phyloP scores from a whole-genome alignment of 2,329 filamentous ascomycete genomes.

The Sphaerostilbella broomeana region DNA sequence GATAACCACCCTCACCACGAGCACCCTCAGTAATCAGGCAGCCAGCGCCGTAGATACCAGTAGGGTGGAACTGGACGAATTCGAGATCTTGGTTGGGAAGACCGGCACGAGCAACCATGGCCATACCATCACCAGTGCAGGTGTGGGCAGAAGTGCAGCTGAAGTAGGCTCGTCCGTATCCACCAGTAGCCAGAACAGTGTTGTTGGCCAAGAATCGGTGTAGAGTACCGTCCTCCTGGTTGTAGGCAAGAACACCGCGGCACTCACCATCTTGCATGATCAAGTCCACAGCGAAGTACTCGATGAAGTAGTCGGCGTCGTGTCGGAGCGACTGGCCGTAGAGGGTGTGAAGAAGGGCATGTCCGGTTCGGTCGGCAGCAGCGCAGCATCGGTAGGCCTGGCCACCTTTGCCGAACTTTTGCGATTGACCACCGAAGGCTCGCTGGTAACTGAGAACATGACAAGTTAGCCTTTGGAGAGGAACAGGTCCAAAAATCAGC shows the following conservation, averaged over 20 bases:
- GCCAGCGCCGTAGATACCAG: constrained; percentile 96
- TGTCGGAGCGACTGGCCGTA: constrained; percentile 95
- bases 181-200: constrained; percentile 93
- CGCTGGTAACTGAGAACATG: constrained; percentile 69
- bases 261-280: constrained; percentile 97
- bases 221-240: constrained; percentile 96
- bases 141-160: constrained; percentile 97
- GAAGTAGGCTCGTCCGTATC: constrained; percentile 97
- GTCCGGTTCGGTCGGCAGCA: constrained; percentile 92
- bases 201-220: constrained; percentile 96
- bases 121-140: constrained; percentile 98
- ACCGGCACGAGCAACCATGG: constrained; percentile 96
- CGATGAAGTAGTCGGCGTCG: constrained; percentile 99
- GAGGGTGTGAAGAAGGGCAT: constrained; percentile 95
- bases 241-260: constrained; percentile 94
- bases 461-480: too few relatives aligned
- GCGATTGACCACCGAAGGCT: constrained; percentile 95
- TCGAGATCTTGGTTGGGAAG: constrained; percentile 98
- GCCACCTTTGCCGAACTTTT: constrained; percentile 91
- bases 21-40: constrained; percentile 97
- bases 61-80: constrained; percentile 99
- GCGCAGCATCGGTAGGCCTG: constrained; percentile 97
- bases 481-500: not conserved
- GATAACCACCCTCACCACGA: constrained; percentile 95
- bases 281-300: constrained; percentile 94